These are phyloP conservation scores for Neopestalotiopsis sp. DNA, from an alignment of 2,329 filamentous ascomycete species.

Conservation along the genomic window DNA sequence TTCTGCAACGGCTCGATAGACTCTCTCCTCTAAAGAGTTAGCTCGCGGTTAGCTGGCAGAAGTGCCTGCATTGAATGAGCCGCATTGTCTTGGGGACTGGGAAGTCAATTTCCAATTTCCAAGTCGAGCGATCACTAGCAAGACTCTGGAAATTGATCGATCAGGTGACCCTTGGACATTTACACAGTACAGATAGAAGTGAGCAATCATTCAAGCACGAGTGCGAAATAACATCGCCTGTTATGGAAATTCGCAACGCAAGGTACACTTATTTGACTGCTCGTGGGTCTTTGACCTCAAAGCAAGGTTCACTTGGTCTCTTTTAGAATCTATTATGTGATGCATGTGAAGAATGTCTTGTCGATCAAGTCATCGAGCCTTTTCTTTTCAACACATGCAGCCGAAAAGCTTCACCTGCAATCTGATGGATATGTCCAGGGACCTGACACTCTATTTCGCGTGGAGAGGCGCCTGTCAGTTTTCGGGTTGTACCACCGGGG, in stretches of 20 bases:
- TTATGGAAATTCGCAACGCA: too few species aligned
- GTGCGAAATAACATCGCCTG: too few species aligned
- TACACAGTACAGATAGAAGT: too few species aligned
- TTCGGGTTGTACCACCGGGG: background rate
- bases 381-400: background rate
- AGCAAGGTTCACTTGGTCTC: too few species aligned
- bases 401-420: background rate
- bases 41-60: background rate
- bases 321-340: too few species aligned
- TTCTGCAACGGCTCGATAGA: constrained; percentile 1
- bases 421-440: background rate
- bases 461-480: constrained; percentile 14
- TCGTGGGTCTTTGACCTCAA: too few species aligned
- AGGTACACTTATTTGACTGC: too few species aligned
- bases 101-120: background rate
- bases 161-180: background rate
- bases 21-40: background rate
- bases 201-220: too few species aligned
- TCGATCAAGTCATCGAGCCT: too few species aligned
- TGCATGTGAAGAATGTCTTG: too few species aligned
- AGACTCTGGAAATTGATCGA: background rate
- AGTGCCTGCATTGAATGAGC: constrained; percentile 1
- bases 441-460: background rate
- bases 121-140: constrained; percentile 2
- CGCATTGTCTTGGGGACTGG: background rate